phyloP scores from a whole-genome alignment of 2,329 filamentous ascomycete species.

The Fusarium nanum region DNA sequence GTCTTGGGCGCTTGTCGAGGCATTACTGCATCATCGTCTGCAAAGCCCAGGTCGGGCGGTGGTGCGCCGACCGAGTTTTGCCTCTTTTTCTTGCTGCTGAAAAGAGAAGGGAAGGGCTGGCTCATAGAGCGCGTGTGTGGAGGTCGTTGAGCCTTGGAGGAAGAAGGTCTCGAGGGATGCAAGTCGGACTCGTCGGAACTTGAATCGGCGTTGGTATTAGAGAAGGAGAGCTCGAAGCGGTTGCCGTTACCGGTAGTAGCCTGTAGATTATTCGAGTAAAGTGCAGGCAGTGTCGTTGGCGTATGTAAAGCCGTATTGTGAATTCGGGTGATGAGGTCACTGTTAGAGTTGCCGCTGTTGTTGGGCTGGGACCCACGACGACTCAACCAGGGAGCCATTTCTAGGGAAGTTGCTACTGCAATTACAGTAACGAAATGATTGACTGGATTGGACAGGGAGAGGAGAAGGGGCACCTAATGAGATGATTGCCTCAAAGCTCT shows the following conservation, averaged over 20 bases:
- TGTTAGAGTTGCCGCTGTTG: slow-evolving; percentile 34
- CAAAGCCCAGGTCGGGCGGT: slow-evolving; percentile 49
- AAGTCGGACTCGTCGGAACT: slow-evolving; percentile 60
- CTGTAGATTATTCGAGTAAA: slow-evolving; percentile 25
- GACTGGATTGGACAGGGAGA: background rate
- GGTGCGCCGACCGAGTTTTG: slow-evolving; percentile 53
- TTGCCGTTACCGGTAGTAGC: slow-evolving; percentile 20
- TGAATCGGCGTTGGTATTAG: slow-evolving; percentile 52
- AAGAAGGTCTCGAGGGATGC: slow-evolving; percentile 45
- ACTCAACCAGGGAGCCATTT: slow-evolving; percentile 51
- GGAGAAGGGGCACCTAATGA: slow-evolving; percentile 17
- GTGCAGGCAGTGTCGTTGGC: slow-evolving; percentile 45
- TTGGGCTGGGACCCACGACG: slow-evolving; percentile 48
- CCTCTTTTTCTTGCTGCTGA: slow-evolving; percentile 70
- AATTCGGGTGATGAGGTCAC: slow-evolving; percentile 53
- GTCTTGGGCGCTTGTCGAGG: slow-evolving; percentile 45
- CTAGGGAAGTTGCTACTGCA: slow-evolving; percentile 31
- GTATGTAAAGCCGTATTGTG: slow-evolving; percentile 53
- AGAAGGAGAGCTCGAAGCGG: slow-evolving; percentile 46
- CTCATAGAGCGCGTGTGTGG: slow-evolving; percentile 72
- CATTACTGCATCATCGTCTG: slow-evolving; percentile 48
- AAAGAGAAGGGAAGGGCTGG: slow-evolving; percentile 81
- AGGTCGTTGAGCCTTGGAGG: slow-evolving; percentile 39
- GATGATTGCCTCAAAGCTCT: background rate
- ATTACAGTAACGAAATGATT: slow-evolving; percentile 4